Evolutionary conservation across 2,329 filamentous ascomycete species (phyloP), one percentile per base, ranked within the genome.

Genomic region (Clarireedia homoeocarpa): DNA sequence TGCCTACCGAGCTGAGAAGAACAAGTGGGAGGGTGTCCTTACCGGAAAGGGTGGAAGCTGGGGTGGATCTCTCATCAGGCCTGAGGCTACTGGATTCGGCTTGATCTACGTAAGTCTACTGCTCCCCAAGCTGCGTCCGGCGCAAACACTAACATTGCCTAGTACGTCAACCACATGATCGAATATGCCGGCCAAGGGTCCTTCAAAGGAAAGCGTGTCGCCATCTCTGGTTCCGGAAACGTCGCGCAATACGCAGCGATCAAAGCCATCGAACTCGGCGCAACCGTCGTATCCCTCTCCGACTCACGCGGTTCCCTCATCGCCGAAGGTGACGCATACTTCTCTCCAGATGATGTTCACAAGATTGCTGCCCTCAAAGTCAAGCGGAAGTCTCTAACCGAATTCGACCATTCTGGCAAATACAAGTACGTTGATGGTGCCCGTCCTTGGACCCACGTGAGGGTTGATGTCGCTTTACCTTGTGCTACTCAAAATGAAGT

Each of bases 401-500:
- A 84, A 62, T 82, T 92, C 66, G 77, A 82, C 65, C 75, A 78
- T 69, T 74, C 74, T 69, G 73, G 80, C 71, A 83, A 83, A 72
- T 92, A 89, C 84, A 86, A 84, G 75, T 97, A 95, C 80, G 77
- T 96, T 64, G 83, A 85, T 63, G 91, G 91, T 64, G 91, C 84
- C 52, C 85, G 94, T 44, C 94, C 94, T 64, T 99, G 94, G 94
- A 79, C 83, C 63, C 88, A 96, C 77, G 88, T 92, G 69, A 84
- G 86, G 70, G 86, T 97, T 71, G 92, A 97, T 72, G 81, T 97
- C 63, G 94, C 89, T 36, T 87, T 97, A 56, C 94, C 94, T 53
- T 91, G 83, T 68, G 94, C 94, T 42, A 97, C 94, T 59, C 91
- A 99, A 81, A 99, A 99, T 79, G 94, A 99, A 77, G 90, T 99